phyloP scores from a whole-genome alignment of 371 early-diverging fungal species.

The Mucor saturninus region DNA sequence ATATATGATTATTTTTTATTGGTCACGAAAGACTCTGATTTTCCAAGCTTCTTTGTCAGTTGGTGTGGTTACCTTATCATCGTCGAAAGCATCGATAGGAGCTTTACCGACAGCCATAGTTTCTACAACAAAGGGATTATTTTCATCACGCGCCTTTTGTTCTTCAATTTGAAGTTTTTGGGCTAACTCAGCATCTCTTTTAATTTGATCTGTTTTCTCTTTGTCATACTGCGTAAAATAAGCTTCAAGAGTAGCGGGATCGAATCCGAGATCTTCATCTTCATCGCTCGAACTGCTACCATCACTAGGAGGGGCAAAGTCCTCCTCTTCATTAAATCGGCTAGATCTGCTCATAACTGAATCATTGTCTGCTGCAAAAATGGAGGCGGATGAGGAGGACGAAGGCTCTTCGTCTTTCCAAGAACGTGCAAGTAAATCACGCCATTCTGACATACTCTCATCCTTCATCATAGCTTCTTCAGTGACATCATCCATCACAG shows the following conservation, averaged over 20 bases:
- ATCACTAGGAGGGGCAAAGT: constrained; percentile 1
- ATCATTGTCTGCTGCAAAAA: constrained; percentile 7
- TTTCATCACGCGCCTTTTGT: constrained; percentile 24
- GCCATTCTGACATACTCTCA: constrained; percentile 41
- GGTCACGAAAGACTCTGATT: constrained; percentile 13
- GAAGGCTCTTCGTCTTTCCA: constrained; percentile 29
- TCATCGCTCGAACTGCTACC: constrained; percentile 12
- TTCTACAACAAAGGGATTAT: constrained; percentile 29
- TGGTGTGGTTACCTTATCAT: not conserved
- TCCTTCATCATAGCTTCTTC: constrained; percentile 42
- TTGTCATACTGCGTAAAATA: constrained; percentile 27
- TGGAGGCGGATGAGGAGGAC: not conserved
- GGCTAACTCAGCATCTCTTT: constrained; percentile 31
- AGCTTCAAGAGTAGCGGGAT: constrained; percentile 23
- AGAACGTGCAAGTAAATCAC: constrained; percentile 35
- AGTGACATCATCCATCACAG: constrained; percentile 19
- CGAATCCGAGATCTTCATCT: constrained; percentile 20
- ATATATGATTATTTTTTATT: not conserved
- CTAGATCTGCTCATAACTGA: constrained; percentile 25
- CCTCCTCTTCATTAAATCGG: constrained; percentile 31
- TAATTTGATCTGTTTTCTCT: constrained; percentile 33
- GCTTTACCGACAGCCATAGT: constrained; percentile 2
- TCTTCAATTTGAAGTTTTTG: constrained; percentile 26
- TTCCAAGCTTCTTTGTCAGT: constrained; percentile 28
- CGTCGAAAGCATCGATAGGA: not conserved